Conservation (phyloP, 768 basidiomycete species). For the Lactarius hatsudake region DNA sequence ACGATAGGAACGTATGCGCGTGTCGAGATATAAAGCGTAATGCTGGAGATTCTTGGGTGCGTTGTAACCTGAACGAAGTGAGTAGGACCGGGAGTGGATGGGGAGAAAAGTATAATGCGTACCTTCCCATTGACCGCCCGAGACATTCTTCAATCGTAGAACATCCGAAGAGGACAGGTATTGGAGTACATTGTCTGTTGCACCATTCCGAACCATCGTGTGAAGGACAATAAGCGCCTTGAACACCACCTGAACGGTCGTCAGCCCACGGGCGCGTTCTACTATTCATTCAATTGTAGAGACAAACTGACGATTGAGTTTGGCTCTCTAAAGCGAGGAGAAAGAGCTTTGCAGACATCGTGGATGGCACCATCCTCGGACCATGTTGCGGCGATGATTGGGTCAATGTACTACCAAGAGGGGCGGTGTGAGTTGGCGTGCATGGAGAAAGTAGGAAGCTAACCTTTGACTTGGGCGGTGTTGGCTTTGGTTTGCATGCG, state of each 20-base stretch:
- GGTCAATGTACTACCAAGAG: slow-evolving; percentile 79
- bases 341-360: slow-evolving; percentile 88
- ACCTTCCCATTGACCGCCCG: slow-evolving; percentile 89
- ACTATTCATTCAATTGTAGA: background rate
- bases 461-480: slow-evolving; percentile 94
- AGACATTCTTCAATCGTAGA: slow-evolving; percentile 78
- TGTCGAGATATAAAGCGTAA: slow-evolving; percentile 87
- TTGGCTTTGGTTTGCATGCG: slow-evolving; percentile 96
- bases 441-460: background rate
- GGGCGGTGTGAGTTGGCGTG: background rate
- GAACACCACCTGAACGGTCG: slow-evolving; percentile 78
- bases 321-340: slow-evolving; percentile 83
- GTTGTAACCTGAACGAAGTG: slow-evolving; percentile 59
- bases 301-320: slow-evolving; percentile 75
- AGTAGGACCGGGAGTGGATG: background rate
- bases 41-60: slow-evolving; percentile 82
- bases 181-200: slow-evolving; percentile 86
- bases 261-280: slow-evolving; percentile 9
- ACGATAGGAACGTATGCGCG: slow-evolving; percentile 81
- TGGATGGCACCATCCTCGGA: slow-evolving; percentile 89
- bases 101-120: slow-evolving; percentile 21
- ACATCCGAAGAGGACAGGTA: slow-evolving; percentile 81
- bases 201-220: slow-evolving; percentile 95
- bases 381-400: slow-evolving; percentile 96
- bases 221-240: slow-evolving; percentile 95